A percentile compares a stretch with the other conserved stretches of the same genome.
phyloP scores from a whole-genome alignment of 768 basidiomycete species.

The Suillus discolor region DNA sequence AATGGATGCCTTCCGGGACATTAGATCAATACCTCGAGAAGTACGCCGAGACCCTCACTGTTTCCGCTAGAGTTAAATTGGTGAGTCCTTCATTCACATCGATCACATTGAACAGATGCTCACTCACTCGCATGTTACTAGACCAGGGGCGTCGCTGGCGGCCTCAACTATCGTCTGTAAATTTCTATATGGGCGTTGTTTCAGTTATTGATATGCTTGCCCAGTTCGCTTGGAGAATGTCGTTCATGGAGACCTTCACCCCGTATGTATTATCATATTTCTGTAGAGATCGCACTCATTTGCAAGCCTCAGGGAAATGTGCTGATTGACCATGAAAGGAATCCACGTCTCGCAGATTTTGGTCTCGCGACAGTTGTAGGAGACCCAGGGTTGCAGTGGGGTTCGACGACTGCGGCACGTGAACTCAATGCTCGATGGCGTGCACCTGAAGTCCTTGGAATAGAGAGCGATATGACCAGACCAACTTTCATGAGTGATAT shows the following conservation, averaged over 20 bases:
- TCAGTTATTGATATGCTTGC: neutral
- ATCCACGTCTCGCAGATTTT: slow-evolving; percentile 45
- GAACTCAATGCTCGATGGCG: slow-evolving; percentile 44
- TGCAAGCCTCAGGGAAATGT: slow-evolving; percentile 17
- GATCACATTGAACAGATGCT: neutral
- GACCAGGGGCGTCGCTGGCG: slow-evolving; percentile 15
- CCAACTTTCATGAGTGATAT: slow-evolving; percentile 36
- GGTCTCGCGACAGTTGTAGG: slow-evolving; percentile 44
- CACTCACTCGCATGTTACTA: neutral
- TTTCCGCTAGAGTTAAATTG: neutral
- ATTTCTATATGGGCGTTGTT: neutral
- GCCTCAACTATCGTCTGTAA: slow-evolving; percentile 17
- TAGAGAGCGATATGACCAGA: too few relatives aligned
- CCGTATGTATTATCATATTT: slow-evolving; percentile 5
- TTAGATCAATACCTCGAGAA: neutral
- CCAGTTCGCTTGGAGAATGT: slow-evolving; percentile 18
- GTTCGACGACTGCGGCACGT: slow-evolving; percentile 32
- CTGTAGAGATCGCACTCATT: neutral
- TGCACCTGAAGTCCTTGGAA: slow-evolving; percentile 38
- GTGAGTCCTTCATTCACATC: neutral
- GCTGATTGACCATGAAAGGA: slow-evolving; percentile 20
- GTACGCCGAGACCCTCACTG: neutral
- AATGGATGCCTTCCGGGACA: neutral
- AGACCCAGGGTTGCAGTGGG: slow-evolving; percentile 28
- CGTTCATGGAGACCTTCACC: slow-evolving; percentile 21